phyloP scores from a whole-genome alignment of 2,329 filamentous ascomycete genomes.

The Pyrenophora teres region DNA sequence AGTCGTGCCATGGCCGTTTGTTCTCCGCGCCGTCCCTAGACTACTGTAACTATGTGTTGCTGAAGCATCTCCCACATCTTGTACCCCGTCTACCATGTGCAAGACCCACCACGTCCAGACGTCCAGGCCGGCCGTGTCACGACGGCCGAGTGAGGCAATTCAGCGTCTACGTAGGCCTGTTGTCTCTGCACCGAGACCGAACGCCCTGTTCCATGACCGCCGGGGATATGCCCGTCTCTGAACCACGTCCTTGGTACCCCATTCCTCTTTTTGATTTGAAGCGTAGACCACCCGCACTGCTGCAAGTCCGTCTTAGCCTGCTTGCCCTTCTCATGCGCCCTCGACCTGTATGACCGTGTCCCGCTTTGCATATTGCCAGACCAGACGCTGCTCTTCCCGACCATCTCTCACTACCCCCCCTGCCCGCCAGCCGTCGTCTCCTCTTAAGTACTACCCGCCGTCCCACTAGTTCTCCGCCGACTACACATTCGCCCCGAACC shows the following conservation, averaged over 20 bases:
- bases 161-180: neutral
- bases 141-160: conserved; percentile 14
- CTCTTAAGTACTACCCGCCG: conserved; percentile 30
- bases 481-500: neutral
- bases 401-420: conserved; percentile 36
- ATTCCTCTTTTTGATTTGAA: conserved; percentile 1
- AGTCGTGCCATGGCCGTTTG: neutral
- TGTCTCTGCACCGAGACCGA: conserved; percentile 14
- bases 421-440: conserved; percentile 31
- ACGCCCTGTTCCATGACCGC: conserved; percentile 21
- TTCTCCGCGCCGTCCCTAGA: neutral
- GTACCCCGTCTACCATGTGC: conserved; percentile 9
- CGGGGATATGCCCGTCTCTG: conserved; percentile 26
- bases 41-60: neutral
- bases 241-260: conserved; percentile 27
- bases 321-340: conserved; percentile 25
- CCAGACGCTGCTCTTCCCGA: conserved; percentile 25
- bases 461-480: conserved; percentile 11
- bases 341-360: conserved; percentile 31
- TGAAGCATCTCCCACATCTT: neutral
- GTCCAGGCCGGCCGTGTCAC: conserved; percentile 1
- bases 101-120: conserved; percentile 3
- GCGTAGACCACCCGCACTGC: conserved; percentile 13
- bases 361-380: conserved; percentile 28
- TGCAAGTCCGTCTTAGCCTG: conserved; percentile 24